Percentiles rank a stretch among this genome's conserved stretches.
These are phyloP conservation scores for Vaccinium darrowii DNA, from an alignment of 148 eudicot genomes.

Conservation along the genomic window DNA sequence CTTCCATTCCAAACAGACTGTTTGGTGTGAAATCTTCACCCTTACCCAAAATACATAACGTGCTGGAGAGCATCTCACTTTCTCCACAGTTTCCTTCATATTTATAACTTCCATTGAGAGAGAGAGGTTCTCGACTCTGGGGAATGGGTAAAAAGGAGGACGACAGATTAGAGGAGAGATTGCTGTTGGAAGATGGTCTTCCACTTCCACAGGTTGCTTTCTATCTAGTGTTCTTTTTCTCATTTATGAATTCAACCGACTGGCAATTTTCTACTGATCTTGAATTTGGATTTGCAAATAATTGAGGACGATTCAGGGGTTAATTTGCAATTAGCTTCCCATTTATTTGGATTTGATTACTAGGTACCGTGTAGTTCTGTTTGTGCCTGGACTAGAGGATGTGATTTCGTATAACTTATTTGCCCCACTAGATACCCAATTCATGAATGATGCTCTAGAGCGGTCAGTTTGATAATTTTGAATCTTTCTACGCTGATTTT, in stretches of 20 bases:
- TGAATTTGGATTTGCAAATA: not conserved
- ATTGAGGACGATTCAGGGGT: not conserved
- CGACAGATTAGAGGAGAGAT: constrained; percentile 31
- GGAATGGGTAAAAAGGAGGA: constrained; percentile 38
- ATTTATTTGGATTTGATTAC: not conserved
- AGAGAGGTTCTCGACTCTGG: not conserved
- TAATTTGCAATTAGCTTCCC: not conserved
- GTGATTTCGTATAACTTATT: not conserved
- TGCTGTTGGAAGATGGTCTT: constrained; percentile 45
- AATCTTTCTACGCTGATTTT: not conserved
- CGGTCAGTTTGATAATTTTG: not conserved
- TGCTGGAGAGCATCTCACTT: not conserved
- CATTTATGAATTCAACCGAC: not conserved
- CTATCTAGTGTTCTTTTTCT: not conserved
- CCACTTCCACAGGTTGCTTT: constrained; percentile 8
- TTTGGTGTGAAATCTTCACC: not conserved
- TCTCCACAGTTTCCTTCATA: too few species aligned
- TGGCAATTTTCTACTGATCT: not conserved
- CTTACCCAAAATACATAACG: not conserved
- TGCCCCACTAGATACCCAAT: not conserved
- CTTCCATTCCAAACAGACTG: not conserved
- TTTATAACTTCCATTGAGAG: not conserved
- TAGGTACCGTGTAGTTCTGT: not conserved
- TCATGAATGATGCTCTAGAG: not conserved
- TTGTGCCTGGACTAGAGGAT: not conserved